These are phyloP conservation scores for Coemansia sp. DNA, from an alignment of 371 early-diverging fungal genomes.

Conservation along the genomic window DNA sequence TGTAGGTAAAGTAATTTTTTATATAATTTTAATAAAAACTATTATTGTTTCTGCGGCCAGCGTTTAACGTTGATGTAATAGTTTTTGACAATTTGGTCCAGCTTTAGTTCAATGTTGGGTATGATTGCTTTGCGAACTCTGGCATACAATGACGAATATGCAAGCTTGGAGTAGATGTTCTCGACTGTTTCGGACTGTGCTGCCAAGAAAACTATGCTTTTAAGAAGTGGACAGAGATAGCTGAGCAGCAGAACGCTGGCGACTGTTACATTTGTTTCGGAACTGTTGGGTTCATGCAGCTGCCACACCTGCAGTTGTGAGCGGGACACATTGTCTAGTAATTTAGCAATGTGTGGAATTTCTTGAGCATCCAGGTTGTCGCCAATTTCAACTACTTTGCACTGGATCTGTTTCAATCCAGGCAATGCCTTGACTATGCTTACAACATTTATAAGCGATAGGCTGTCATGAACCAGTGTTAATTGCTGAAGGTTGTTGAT, in stretches of 20 bases:
- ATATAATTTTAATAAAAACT: too few relatives aligned
- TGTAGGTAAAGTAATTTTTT: too few relatives aligned
- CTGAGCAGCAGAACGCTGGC: neutral
- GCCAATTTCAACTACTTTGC: neutral
- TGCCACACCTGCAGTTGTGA: constrained; percentile 5
- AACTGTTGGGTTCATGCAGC: neutral
- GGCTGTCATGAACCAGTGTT: neutral
- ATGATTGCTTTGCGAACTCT: neutral
- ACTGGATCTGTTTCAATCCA: neutral
- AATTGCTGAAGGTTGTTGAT: neutral
- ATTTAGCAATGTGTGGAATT: neutral
- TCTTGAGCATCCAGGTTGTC: neutral
- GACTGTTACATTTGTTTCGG: neutral
- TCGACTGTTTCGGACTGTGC: neutral
- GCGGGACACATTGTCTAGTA: neutral
- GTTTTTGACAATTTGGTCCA: neutral
- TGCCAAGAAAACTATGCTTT: neutral
- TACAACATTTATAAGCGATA: neutral
- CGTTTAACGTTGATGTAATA: neutral
- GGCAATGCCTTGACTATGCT: neutral
- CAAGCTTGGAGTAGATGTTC: constrained; percentile 5
- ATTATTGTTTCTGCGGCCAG: too few relatives aligned
- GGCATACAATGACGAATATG: neutral
- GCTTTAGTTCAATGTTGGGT: neutral
- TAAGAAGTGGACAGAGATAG: neutral